Percentiles rank a stretch among this genome's conserved stretches.
Evolutionary conservation across 2,329 filamentous ascomycete genomes (phyloP).

Genomic region (Xylaria polymorpha): DNA sequence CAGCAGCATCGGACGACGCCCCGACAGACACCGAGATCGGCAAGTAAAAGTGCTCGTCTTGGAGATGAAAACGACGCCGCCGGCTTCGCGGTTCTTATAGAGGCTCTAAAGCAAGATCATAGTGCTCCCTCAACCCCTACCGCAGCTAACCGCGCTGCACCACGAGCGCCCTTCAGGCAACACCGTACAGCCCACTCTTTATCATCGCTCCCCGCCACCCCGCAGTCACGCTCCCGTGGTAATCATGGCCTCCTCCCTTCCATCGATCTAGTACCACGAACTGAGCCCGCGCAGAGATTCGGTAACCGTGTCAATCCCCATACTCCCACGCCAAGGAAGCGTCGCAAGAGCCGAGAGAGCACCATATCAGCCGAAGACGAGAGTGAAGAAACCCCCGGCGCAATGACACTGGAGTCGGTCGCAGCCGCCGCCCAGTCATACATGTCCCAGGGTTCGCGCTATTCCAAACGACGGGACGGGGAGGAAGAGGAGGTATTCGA

Average conservation of each 20-base stretch:
- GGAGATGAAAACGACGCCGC: slow-evolving; percentile 67
- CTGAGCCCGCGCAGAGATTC: slow-evolving; percentile 60
- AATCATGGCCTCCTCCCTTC: slow-evolving; percentile 69
- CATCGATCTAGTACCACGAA: slow-evolving; percentile 70
- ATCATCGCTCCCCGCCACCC: slow-evolving; percentile 85
- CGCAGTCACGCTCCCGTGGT: slow-evolving; percentile 64
- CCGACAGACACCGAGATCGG: slow-evolving; percentile 62
- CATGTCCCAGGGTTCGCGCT: slow-evolving; percentile 49
- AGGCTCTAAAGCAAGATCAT: slow-evolving; percentile 82
- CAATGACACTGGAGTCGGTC: slow-evolving; percentile 62
- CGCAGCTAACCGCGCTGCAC: slow-evolving; percentile 57
- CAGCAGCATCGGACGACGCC: slow-evolving; percentile 61
- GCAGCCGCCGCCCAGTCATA: slow-evolving; percentile 59
- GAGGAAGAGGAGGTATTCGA: slow-evolving; percentile 73
- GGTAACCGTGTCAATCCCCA: slow-evolving; percentile 56
- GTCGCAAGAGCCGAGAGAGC: slow-evolving; percentile 81
- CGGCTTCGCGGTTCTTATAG: slow-evolving; percentile 81
- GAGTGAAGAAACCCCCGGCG: slow-evolving; percentile 67
- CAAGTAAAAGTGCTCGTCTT: slow-evolving; percentile 53
- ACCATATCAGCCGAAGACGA: slow-evolving; percentile 78
- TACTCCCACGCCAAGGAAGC: slow-evolving; percentile 59
- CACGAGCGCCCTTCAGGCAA: slow-evolving; percentile 69
- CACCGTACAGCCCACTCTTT: slow-evolving; percentile 82
- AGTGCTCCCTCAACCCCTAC: slow-evolving; percentile 79
- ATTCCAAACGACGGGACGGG: slow-evolving; percentile 50